These are phyloP conservation scores for Tarenaya hassleriana DNA, from an alignment of 345 rosid genomes.

Conservation along the genomic window DNA sequence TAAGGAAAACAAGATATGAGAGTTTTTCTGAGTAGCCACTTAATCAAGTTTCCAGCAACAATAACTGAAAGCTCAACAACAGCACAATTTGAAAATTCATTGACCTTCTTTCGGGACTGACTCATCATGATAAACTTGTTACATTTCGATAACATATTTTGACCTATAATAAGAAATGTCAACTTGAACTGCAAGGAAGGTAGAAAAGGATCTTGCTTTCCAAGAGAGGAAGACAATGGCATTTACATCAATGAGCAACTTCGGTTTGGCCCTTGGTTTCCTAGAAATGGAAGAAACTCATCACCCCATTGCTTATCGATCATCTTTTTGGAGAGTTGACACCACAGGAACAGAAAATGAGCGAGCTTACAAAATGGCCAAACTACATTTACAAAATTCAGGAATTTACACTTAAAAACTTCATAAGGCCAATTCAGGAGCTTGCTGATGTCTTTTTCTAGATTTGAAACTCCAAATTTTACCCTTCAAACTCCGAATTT, in stretches of 20 bases:
- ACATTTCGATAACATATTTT: background rate
- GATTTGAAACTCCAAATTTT: background rate
- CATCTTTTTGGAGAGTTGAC: conserved; percentile 13
- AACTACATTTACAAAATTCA: no score
- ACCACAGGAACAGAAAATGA: background rate
- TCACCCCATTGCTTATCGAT: background rate
- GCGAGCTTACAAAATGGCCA: no score
- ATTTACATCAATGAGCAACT: conserved; percentile 32
- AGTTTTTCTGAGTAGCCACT: background rate
- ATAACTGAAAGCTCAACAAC: background rate
- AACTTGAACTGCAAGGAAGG: conserved; percentile 38
- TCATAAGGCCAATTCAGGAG: no score
- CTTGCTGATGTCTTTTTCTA: background rate
- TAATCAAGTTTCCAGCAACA: background rate
- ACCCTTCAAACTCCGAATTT: background rate
- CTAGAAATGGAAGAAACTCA: conserved; percentile 1
- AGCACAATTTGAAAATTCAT: background rate
- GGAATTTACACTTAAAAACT: no score
- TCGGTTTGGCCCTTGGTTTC: conserved; percentile 10
- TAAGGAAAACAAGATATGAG: background rate
- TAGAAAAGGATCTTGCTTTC: conserved; percentile 27
- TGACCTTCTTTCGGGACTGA: background rate
- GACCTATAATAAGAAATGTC: conserved; percentile 14
- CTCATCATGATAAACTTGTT: background rate
- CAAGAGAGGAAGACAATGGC: conserved; percentile 53